Evolutionary conservation across 2,329 filamentous ascomycete genomes (phyloP).

Genomic region (Helotiales sp.): DNA sequence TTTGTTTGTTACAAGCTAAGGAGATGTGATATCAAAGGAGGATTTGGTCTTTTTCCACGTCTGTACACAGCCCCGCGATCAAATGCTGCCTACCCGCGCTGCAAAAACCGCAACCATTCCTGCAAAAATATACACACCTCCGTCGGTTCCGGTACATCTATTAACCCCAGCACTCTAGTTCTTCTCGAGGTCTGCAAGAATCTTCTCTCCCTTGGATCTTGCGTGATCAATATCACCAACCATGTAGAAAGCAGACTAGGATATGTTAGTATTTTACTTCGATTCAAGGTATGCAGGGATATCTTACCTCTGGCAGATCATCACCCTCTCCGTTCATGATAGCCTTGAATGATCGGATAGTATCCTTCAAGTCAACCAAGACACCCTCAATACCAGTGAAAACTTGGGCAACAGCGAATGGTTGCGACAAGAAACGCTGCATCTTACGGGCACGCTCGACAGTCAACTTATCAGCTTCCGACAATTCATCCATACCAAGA

Average conservation of each 20-base stretch:
- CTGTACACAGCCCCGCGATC: slow-evolving; percentile 34
- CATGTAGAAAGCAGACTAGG: slow-evolving; percentile 48
- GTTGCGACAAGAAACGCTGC: slow-evolving; percentile 99
- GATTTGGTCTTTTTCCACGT: slow-evolving; percentile 34
- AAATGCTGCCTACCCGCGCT: slow-evolving; percentile 25
- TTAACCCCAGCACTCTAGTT: slow-evolving; percentile 17
- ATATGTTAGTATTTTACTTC: slow-evolving; percentile 35
- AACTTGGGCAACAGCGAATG: slow-evolving; percentile 86
- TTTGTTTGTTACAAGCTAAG: slow-evolving; percentile 41
- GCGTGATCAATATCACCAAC: slow-evolving; percentile 93
- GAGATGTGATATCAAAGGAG: slow-evolving; percentile 28
- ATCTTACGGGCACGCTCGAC: slow-evolving; percentile 99
- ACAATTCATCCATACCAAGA: slow-evolving; percentile 99
- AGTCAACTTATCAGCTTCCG: slow-evolving; percentile 98
- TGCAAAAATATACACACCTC: slow-evolving; percentile 32
- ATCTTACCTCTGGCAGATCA: slow-evolving; percentile 79
- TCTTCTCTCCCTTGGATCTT: slow-evolving; percentile 98
- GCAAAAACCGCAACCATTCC: slow-evolving; percentile 27
- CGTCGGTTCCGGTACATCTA: slow-evolving; percentile 26
- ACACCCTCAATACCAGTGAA: slow-evolving; percentile 86
- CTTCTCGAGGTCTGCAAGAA: slow-evolving; percentile 80
- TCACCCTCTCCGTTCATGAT: slow-evolving; percentile 86
- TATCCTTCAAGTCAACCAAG: slow-evolving; percentile 98
- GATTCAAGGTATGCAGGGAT: background rate
- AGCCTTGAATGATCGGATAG: slow-evolving; percentile 95